Conservation (phyloP, 257 asterid genomes). For the Solanum peruvianum region DNA sequence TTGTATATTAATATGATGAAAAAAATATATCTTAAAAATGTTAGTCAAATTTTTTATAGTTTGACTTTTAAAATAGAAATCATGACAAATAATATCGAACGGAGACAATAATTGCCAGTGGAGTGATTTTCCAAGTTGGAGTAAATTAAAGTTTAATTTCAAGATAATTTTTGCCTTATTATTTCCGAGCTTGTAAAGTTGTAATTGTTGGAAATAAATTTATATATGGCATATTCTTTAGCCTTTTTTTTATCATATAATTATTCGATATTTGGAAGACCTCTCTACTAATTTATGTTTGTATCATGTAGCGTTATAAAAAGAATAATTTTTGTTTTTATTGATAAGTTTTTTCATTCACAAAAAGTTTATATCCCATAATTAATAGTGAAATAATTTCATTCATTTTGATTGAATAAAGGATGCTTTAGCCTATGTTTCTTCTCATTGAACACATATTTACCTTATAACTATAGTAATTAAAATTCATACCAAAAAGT, state of each 20-base stretch:
- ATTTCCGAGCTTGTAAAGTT: not conserved
- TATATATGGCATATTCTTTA: not conserved
- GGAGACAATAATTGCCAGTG: not conserved
- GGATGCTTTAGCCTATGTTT: not conserved
- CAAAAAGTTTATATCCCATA: rapidly evolving
- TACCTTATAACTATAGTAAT: not conserved
- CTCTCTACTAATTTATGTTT: not conserved
- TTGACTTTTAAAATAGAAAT: too few relatives aligned
- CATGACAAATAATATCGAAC: too few relatives aligned
- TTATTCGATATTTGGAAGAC: not conserved
- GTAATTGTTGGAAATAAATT: not conserved
- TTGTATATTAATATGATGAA: too few relatives aligned
- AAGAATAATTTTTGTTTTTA: too few relatives aligned
- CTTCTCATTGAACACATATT: not conserved
- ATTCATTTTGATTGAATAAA: not conserved
- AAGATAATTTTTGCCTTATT: not conserved
- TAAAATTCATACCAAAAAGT: not conserved
- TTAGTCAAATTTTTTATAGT: too few relatives aligned
- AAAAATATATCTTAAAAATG: too few relatives aligned
- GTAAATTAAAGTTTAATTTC: not conserved
- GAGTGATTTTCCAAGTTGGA: not conserved
- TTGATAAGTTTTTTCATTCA: not conserved
- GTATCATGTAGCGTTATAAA: not conserved
- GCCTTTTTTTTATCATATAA: too few relatives aligned
- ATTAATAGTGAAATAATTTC: not conserved